These are phyloP conservation scores for Fusarium oligoseptatum DNA, from an alignment of 2,329 filamentous ascomycete species.

Conservation along the genomic window DNA sequence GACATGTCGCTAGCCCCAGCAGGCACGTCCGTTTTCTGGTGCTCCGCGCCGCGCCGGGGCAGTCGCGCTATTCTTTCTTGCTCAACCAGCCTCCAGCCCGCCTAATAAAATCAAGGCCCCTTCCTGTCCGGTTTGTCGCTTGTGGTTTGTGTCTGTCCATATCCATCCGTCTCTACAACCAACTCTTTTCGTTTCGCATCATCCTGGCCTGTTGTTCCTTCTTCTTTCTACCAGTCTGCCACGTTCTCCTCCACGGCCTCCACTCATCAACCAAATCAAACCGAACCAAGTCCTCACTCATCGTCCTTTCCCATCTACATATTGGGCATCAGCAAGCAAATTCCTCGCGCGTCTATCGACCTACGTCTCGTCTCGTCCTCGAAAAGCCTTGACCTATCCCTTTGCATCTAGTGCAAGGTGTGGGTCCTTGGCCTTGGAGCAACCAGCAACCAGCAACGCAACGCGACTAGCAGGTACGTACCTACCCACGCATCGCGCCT, in stretches of 20 bases:
- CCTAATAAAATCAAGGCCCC: not conserved
- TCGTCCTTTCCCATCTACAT: slow-evolving; percentile 18
- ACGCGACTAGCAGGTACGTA: slow-evolving; percentile 50
- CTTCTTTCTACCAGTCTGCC: slow-evolving; percentile 13
- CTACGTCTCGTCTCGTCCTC: slow-evolving; percentile 20
- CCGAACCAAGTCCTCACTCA: not conserved
- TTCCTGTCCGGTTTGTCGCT: not conserved
- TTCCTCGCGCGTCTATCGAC: slow-evolving; percentile 40
- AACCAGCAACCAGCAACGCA: slow-evolving; percentile 47
- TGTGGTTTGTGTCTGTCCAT: slow-evolving; percentile 1
- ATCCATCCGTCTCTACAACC: slow-evolving; percentile 11
- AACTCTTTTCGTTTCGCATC: slow-evolving; percentile 1
- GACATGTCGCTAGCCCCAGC: slow-evolving; percentile 54
- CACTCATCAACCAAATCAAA: not conserved
- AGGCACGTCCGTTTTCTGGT: slow-evolving; percentile 38
- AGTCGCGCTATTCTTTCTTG: not conserved
- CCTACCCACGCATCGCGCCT: slow-evolving; percentile 45
- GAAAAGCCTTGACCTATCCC: slow-evolving; percentile 31
- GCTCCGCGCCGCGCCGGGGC: not conserved
- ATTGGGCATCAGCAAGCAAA: slow-evolving; percentile 15
- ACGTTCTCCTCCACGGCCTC: slow-evolving; percentile 2
- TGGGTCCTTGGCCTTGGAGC: slow-evolving; percentile 46
- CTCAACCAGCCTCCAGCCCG: slow-evolving; percentile 1
- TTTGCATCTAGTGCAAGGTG: slow-evolving; percentile 21
- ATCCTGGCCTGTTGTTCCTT: slow-evolving; percentile 1